A percentile compares a stretch with the other conserved stretches of the same genome.
phyloP scores from a whole-genome alignment of 2,329 filamentous ascomycete genomes.

The Cladophialophora psammophila region DNA sequence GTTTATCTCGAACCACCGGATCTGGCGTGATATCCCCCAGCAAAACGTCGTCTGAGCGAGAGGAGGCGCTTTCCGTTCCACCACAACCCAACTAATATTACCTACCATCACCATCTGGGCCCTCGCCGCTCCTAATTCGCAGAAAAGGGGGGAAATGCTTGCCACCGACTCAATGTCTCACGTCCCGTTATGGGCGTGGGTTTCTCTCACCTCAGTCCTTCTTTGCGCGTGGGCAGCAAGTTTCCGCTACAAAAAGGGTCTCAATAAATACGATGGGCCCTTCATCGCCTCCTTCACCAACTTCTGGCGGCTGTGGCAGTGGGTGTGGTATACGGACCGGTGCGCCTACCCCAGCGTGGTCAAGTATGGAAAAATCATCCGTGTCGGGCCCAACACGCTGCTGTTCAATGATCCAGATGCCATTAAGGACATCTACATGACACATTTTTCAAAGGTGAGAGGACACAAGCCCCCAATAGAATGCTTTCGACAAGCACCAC shows the following conservation, averaged over 20 bases:
- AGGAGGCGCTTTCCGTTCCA: too few relatives aligned
- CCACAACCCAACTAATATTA: neutral
- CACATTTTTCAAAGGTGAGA: conserved; percentile 26
- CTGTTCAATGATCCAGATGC: conserved; percentile 70
- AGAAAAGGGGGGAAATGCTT: conserved; percentile 3
- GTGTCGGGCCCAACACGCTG: conserved; percentile 70
- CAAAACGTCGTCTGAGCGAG: neutral
- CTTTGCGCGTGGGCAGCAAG: conserved; percentile 19
- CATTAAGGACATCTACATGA: conserved; percentile 64
- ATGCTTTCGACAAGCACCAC: too few relatives aligned
- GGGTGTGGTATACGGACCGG: conserved; percentile 15
- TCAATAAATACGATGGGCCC: conserved; percentile 27
- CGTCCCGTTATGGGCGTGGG: conserved; percentile 7
- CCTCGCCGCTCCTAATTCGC: neutral
- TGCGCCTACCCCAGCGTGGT: conserved; percentile 14
- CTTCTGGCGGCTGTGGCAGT: conserved; percentile 27
- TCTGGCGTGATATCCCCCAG: neutral
- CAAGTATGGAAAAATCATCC: conserved; percentile 66
- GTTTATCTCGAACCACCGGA: neutral
- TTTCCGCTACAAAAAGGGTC: conserved; percentile 25
- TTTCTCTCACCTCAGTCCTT: neutral
- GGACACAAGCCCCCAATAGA: too few relatives aligned
- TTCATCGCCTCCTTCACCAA: conserved; percentile 27
- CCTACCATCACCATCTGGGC: neutral
- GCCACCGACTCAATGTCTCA: conserved; percentile 12